Conservation (phyloP, 1,284 basidiomycete genomes). For the Tylopilus sp. region DNA sequence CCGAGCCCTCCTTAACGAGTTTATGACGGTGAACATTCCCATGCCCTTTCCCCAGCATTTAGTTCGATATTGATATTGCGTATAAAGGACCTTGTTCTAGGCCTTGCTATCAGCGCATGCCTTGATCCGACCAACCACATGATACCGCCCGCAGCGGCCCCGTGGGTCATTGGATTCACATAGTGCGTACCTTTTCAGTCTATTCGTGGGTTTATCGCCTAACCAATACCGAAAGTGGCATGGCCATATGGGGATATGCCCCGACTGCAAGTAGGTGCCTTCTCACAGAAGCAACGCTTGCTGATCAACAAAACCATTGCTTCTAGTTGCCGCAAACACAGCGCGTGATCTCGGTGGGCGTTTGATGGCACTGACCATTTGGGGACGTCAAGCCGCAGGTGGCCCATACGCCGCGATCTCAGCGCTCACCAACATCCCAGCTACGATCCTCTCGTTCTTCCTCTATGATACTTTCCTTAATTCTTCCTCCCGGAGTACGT, state of each 20-base stretch:
- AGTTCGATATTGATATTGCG: conserved; percentile 3
- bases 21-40: conserved; percentile 47
- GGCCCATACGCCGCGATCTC: conserved; percentile 59
- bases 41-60: neutral
- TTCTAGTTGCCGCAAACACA: conserved; percentile 55
- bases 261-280: conserved; percentile 41
- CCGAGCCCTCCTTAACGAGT: conserved; percentile 62
- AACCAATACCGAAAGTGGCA: conserved; percentile 36
- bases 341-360: conserved; percentile 66
- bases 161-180: conserved; percentile 50
- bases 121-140: conserved; percentile 61
- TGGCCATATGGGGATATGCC: conserved; percentile 57
- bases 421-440: conserved; percentile 61
- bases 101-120: conserved; percentile 50
- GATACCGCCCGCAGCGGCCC: conserved; percentile 48
- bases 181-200: conserved; percentile 37
- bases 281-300: neutral
- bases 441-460: conserved; percentile 47
- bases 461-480: conserved; percentile 52
- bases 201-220: neutral
- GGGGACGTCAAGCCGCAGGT: conserved; percentile 50
- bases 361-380: conserved; percentile 53
- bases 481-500: conserved; percentile 31
- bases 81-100: conserved; percentile 64
- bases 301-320: neutral